Evolutionary conservation across 129 eudicot species (phyloP).

Genomic region (Flaveria linearis): DNA sequence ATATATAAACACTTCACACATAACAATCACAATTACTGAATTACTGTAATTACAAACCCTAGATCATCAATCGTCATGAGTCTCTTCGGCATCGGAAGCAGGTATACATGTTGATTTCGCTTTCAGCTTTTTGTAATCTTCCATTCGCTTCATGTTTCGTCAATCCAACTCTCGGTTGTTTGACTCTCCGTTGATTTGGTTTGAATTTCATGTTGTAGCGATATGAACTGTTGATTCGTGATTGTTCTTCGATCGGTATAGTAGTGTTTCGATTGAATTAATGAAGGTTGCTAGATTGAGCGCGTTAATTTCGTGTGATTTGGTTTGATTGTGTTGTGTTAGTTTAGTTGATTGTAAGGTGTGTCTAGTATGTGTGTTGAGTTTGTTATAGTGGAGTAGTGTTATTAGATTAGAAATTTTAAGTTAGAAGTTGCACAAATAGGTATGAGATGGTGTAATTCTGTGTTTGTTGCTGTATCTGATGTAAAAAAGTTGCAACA

Average conservation of each 20-base stretch:
- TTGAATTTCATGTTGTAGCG: not conserved
- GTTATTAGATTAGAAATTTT: not conserved
- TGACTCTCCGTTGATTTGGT: not conserved
- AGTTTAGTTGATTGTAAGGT: too few species aligned
- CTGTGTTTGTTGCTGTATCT: not conserved
- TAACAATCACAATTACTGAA: not conserved
- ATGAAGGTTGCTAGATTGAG: not conserved
- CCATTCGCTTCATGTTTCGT: constrained; percentile 13
- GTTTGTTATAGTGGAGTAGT: too few species aligned
- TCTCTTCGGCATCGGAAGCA: constrained; percentile 74
- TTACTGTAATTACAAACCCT: not conserved
- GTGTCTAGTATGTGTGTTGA: too few species aligned
- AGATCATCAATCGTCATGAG: constrained; percentile 45
- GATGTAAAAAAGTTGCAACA: not conserved
- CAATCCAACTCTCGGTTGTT: constrained; percentile 1
- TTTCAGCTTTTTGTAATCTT: not conserved
- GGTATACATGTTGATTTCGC: constrained; percentile 29
- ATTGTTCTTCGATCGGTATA: not conserved
- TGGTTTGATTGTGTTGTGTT: not conserved
- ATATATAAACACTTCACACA: not conserved
- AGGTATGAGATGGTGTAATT: not conserved
- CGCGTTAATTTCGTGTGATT: not conserved
- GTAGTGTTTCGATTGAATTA: not conserved
- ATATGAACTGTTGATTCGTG: not conserved
- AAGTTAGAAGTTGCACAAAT: constrained; percentile 3